Conservation (phyloP, 2,329 filamentous ascomycete genomes). For the Colletotrichum kahawae region DNA sequence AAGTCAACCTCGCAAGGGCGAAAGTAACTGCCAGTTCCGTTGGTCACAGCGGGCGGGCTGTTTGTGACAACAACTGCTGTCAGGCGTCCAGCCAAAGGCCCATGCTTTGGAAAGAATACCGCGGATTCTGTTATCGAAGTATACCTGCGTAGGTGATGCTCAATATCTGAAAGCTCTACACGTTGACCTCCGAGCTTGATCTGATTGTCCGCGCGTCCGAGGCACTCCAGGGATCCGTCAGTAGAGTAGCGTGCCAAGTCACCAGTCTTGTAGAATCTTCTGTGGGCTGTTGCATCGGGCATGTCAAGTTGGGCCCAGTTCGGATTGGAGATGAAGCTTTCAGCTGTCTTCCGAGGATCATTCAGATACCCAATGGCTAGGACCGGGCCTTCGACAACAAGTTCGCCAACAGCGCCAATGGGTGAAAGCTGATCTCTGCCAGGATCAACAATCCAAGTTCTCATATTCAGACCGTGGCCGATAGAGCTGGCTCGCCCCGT, state of each 20-base stretch:
- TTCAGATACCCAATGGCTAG: conserved; percentile 12
- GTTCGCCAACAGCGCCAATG: conserved; percentile 24
- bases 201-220: conserved; percentile 22
- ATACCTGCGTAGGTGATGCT: not conserved
- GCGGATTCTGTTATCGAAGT: conserved; percentile 43
- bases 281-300: not conserved
- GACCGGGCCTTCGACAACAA: not conserved
- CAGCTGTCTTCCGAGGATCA: conserved; percentile 26
- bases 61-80: not conserved
- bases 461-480: conserved; percentile 28
- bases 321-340: conserved; percentile 20
- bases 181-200: conserved; percentile 25
- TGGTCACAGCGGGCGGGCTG: not conserved
- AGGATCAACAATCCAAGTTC: conserved; percentile 31
- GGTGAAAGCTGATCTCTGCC: conserved; percentile 27
- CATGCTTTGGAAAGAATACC: not conserved
- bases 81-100: not conserved
- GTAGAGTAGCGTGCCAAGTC: conserved; percentile 19
- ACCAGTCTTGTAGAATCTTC: conserved; percentile 24
- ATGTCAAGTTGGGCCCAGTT: not conserved
- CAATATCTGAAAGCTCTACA: conserved; percentile 25
- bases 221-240: conserved; percentile 22
- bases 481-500: conserved; percentile 4
- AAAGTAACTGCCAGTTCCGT: not conserved
- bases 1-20: not conserved